Base-by-base conservation (phyloP, 2,329 filamentous ascomycete species). In the Juglanconis juglandina region DNA sequence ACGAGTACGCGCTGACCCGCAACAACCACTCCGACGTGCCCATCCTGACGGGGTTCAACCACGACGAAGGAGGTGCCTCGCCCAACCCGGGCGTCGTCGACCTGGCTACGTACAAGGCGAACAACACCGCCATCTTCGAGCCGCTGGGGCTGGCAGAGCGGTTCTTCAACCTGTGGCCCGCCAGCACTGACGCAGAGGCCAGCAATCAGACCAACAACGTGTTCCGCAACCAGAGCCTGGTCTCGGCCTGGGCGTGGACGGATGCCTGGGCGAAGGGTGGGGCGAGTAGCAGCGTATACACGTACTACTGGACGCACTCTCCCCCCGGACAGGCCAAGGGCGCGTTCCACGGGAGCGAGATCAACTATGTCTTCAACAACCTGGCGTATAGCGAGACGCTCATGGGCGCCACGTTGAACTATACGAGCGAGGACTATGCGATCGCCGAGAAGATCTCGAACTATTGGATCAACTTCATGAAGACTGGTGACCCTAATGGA, bases 291-390 rank as follows among this genome's bases (percentile, higher is more conserved):
- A 62, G 65, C n/a, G 64, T 71, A 41, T 72, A 68, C 57, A 67
- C 65, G 0, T 73, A 73, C 58, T 70, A 64, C 59, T 73, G 67
- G 65, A 67, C 66, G 4, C 69, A 68, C 46, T 61, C 69, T 3
- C 71, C 72, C 3, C 66, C 70, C 17, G 56, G 55, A 9, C 64
- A 68, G 53, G 56, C 62, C 30, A 44, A 13, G 5, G 70, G 69
- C 14, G 68, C 69, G 9, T 71, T 69, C 58, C 70, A 72, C 53
- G 69, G 68, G 34, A 64, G 65, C 8, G 69, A 71, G 63, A 64
- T 74, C 33, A 70, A 67, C 62, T 73, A 73, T 33, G 67, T 67
- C 9, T 68, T 74, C 44, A 69, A 70, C 63, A 73, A 71, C 54
- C 65, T 73, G 13, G 68, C 70, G 1, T 61, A 54, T 17, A 39